Conservation (phyloP, 2,329 filamentous ascomycete genomes). For the Colletotrichum melonis region DNA sequence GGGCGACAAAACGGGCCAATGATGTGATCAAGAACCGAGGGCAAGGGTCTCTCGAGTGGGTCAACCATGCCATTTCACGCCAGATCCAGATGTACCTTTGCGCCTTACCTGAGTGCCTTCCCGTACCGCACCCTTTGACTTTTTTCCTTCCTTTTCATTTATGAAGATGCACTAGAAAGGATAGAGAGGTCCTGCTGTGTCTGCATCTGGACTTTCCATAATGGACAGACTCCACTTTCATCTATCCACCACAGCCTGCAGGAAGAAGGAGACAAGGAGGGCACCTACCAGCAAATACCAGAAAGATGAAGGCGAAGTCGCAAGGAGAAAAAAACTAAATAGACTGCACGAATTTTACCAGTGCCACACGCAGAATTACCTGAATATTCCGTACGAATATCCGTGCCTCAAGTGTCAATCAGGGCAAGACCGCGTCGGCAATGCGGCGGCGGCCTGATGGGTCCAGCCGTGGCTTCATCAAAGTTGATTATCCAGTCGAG, state of each 20-base stretch:
- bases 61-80: not conserved
- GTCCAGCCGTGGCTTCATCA: not conserved
- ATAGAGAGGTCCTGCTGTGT: not conserved
- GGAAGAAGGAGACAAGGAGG: not conserved
- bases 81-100: not conserved
- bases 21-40: slow-evolving; percentile 5
- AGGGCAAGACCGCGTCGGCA: not conserved
- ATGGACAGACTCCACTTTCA: not conserved
- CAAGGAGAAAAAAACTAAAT: not conserved
- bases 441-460: not conserved
- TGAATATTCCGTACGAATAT: not conserved
- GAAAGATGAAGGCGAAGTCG: not conserved
- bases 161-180: slow-evolving; percentile 2
- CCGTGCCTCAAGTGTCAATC: not conserved
- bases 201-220: not conserved
- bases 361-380: not conserved
- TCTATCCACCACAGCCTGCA: not conserved
- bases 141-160: not conserved
- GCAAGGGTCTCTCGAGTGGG: slow-evolving; percentile 8
- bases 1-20: slow-evolving; percentile 27
- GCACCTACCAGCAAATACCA: not conserved
- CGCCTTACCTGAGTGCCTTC: not conserved
- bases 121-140: not conserved
- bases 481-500: not conserved
- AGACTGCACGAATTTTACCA: not conserved